Base-by-base conservation (phyloP, 1,139 yeast genomes). In the Yamadazyma atmosphaerica region DNA sequence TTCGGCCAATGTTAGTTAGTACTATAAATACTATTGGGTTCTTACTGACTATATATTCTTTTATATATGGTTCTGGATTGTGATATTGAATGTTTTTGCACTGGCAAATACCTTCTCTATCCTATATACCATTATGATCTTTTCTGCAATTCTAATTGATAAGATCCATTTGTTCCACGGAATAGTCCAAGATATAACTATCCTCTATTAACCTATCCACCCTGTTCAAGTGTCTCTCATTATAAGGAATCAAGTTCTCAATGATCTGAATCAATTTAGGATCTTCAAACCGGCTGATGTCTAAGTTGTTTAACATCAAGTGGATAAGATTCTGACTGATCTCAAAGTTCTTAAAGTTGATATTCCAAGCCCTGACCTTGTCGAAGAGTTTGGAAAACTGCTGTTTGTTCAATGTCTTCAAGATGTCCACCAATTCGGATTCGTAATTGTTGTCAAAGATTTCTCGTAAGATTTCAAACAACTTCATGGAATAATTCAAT, bases 291-390 rank as follows among this genome's bases (percentile, higher is more conserved):
- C 72, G 70, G 14, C 78, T 77, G 13, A 81, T 67, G 18, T 72
- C 65, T 49, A 79, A 79, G 30, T 71, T 71, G 33, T 68, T 65
- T 42, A 92, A 63, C 27, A 90, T 63, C 15, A 86, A 83, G 46
- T 78, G 71, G 40, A 92, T 69, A 26, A 89, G 65, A 39, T 79
- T 79, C 59, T 92, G 98, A 18, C 96, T 86, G 41, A 87, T 76
- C 39, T 77, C 81, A 52, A 87, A 86, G 32, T 87, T 82, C 53
- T 82, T 80, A 39, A 88, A 86, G 58, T 89, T 92, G 37, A 94
- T 82, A 60, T 94, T 92, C 99, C 99, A 92, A 56, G 89, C 96
- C 52, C 97, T 78, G 24, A 89, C 72, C 54, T 95, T 81, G 51
- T 77, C 78, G 58, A 92, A 75, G 25, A 92, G 62, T 14, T 67